These are phyloP conservation scores for Colletotrichum caudatum DNA, from an alignment of 2,329 filamentous ascomycete species.

Conservation along the genomic window DNA sequence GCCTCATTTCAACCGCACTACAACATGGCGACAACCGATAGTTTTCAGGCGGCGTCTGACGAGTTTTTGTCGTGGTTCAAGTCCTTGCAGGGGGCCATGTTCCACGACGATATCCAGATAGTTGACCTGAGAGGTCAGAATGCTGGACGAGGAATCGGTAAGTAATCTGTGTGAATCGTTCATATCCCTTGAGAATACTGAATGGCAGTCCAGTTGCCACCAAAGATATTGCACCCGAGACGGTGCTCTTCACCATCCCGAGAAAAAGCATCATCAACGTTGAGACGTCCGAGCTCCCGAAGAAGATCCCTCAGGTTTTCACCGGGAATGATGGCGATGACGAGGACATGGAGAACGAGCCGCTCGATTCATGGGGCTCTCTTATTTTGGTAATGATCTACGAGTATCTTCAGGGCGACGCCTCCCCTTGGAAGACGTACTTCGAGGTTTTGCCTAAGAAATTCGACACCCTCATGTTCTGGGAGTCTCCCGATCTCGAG, in stretches of 20 bases:
- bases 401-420: conserved; percentile 70
- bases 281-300: conserved; percentile 76
- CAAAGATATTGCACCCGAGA: conserved; percentile 77
- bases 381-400: conserved; percentile 85
- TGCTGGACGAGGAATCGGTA: conserved; percentile 69
- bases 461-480: conserved; percentile 94
- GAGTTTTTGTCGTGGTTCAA: conserved; percentile 68
- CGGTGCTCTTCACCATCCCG: conserved; percentile 84
- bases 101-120: conserved; percentile 65
- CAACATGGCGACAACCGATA: conserved; percentile 46
- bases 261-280: conserved; percentile 76
- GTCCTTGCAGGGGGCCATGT: conserved; percentile 62
- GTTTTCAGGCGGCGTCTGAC: conserved; percentile 58
- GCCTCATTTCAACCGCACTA: no score
- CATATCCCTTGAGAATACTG: not conserved
- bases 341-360: conserved; percentile 51
- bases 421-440: conserved; percentile 82
- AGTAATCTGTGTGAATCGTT: conserved; percentile 38
- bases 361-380: conserved; percentile 66
- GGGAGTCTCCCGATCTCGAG: conserved; percentile 76
- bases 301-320: conserved; percentile 67
- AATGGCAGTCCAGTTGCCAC: conserved; percentile 69
- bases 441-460: conserved; percentile 76
- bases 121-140: conserved; percentile 62
- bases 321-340: conserved; percentile 50